Percentiles rank a stretch among this genome's conserved stretches.
Evolutionary conservation across 495 filamentous ascomycete species (phyloP).

Genomic region (Cercophora sp.): DNA sequence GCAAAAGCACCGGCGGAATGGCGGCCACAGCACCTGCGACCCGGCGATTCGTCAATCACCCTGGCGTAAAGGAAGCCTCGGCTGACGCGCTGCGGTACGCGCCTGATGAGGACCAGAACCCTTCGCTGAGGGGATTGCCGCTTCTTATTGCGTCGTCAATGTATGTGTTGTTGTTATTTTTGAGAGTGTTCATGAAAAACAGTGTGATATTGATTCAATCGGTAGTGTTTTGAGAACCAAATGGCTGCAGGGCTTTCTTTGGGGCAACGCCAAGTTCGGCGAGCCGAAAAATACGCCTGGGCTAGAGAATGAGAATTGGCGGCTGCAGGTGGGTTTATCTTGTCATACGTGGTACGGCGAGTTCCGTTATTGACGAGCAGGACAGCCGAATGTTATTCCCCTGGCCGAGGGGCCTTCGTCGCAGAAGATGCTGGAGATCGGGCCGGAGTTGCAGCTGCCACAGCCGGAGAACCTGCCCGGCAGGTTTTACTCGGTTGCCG

Average conservation of each 20-base stretch:
- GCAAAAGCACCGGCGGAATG: background rate
- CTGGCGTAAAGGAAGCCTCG: constrained; percentile 29
- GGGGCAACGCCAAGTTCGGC: background rate
- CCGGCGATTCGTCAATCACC: constrained; percentile 30
- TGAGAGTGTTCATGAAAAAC: too few species aligned
- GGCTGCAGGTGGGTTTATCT: too few species aligned
- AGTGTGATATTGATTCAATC: too few species aligned
- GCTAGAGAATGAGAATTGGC: background rate
- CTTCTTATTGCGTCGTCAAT: constrained; percentile 24
- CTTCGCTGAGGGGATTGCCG: constrained; percentile 26
- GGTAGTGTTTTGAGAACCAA: background rate
- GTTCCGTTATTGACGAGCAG: background rate
- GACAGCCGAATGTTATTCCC: constrained; percentile 74
- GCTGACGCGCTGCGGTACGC: constrained; percentile 19
- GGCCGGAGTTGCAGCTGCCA: constrained; percentile 31
- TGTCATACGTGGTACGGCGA: background rate
- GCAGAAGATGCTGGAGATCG: constrained; percentile 27
- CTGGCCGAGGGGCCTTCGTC: constrained; percentile 31
- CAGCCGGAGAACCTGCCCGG: constrained; percentile 35
- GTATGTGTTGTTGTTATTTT: constrained; percentile 14
- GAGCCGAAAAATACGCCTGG: background rate
- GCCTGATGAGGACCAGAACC: constrained; percentile 27
- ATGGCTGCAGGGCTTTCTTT: background rate
- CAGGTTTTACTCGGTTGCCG: constrained; percentile 64
- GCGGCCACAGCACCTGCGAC: background rate